These are phyloP conservation scores for Phlebiopsis gigantea DNA, from an alignment of 768 basidiomycete species.

Conservation along the genomic window DNA sequence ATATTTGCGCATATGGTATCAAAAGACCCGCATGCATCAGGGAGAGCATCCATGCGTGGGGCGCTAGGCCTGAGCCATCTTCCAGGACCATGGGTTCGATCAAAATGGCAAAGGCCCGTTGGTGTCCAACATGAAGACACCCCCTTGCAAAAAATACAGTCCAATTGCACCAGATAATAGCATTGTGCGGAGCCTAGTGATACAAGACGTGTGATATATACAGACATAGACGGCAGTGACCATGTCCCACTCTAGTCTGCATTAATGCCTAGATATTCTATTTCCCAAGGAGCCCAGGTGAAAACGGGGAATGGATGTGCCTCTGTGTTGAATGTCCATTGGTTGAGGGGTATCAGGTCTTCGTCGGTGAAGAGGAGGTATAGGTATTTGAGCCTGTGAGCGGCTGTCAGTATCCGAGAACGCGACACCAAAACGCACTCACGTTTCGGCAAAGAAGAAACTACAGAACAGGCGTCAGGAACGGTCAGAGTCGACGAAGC, in stretches of 20 bases:
- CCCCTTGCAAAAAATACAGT: no score
- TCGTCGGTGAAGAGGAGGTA: constrained; percentile 61
- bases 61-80: no score
- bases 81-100: no score
- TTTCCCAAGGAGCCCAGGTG: constrained; percentile 53
- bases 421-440: constrained; percentile 9
- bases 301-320: constrained; percentile 78
- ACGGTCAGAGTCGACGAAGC: not conserved
- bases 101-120: no score
- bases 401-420: not conserved
- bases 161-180: no score
- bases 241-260: not conserved
- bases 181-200: not conserved
- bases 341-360: constrained; percentile 45
- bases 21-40: no score
- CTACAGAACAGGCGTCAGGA: constrained; percentile 14
- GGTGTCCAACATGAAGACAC: no score
- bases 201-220: no score
- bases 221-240: no score
- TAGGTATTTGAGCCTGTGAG: constrained; percentile 59
- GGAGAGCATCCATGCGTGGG: no score
- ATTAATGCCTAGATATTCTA: constrained; percentile 30
- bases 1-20: no score
- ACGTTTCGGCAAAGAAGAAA: constrained; percentile 52
- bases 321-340: constrained; percentile 42